Evolutionary conservation across 2,329 filamentous ascomycete species (phyloP).

Genomic region (Epichloe amarillans): DNA sequence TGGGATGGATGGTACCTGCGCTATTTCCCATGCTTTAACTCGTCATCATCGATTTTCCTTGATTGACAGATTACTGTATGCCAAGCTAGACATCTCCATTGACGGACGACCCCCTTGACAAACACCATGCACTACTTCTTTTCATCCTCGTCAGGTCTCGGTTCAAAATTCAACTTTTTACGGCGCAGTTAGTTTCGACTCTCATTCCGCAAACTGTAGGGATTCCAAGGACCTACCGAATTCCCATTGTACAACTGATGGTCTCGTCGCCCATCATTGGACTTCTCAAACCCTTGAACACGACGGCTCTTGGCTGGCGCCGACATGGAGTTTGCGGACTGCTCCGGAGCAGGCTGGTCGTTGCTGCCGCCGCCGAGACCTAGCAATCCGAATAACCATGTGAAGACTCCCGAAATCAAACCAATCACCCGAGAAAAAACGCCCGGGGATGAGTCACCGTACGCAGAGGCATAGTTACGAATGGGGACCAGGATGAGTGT

Average conservation of each 20-base stretch:
- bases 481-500: slow-evolving; percentile 73
- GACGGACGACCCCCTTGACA: background rate
- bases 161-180: slow-evolving; percentile 52
- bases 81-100: background rate
- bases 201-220: too few relatives aligned
- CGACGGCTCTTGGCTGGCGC: slow-evolving; percentile 13
- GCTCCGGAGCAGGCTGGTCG: background rate
- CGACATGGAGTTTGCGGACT: slow-evolving; percentile 4
- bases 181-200: background rate
- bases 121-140: background rate
- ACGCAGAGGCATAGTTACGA: slow-evolving; percentile 30
- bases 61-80: background rate
- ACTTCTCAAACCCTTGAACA: slow-evolving; percentile 26
- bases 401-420: slow-evolving; percentile 20
- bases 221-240: slow-evolving; percentile 41
- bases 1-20: too few relatives aligned
- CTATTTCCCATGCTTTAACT: too few relatives aligned
- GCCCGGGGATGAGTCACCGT: slow-evolving; percentile 17
- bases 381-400: slow-evolving; percentile 22
- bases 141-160: slow-evolving; percentile 44
- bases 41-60: background rate
- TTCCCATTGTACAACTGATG: slow-evolving; percentile 86
- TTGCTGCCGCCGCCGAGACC: slow-evolving; percentile 9
- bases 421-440: slow-evolving; percentile 18
- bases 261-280: slow-evolving; percentile 39